Evolutionary conservation across 2,329 filamentous ascomycete species (phyloP).

Genomic region (Hortaea werneckii): DNA sequence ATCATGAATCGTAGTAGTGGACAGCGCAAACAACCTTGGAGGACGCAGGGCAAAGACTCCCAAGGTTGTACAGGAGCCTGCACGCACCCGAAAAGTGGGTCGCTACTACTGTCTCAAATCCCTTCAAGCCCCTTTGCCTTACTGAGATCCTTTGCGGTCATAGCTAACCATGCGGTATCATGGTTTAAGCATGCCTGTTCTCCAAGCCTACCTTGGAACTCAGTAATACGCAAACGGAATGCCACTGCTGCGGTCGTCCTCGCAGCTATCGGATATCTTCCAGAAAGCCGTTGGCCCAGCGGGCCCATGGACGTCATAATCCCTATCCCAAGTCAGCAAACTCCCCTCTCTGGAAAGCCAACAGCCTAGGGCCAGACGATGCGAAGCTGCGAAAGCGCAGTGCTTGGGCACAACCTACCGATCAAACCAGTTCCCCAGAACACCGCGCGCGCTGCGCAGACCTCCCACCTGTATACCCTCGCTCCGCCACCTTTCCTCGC

Average conservation of each 20-base stretch:
- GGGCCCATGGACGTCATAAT: conserved; percentile 58
- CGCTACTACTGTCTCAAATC: too few species aligned
- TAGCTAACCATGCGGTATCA: too few species aligned
- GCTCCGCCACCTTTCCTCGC: conserved; percentile 63
- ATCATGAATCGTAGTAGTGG: too few species aligned
- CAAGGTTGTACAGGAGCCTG: too few species aligned
- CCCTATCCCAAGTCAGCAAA: conserved; percentile 24
- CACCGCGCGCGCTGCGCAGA: conserved; percentile 51
- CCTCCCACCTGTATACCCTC: conserved; percentile 69
- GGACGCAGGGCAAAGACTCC: too few species aligned
- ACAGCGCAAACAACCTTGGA: too few species aligned
- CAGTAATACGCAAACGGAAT: conserved; percentile 13
- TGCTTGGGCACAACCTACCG: conserved; percentile 37
- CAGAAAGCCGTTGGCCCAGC: conserved; percentile 68
- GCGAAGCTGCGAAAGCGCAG: neutral
- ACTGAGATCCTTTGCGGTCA: too few species aligned
- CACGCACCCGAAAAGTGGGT: too few species aligned
- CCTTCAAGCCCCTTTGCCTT: too few species aligned
- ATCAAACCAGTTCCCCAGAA: conserved; percentile 70
- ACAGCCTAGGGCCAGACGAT: too few species aligned
- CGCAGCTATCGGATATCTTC: conserved; percentile 53
- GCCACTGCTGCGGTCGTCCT: conserved; percentile 18
- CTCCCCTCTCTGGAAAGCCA: neutral
- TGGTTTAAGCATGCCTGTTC: too few species aligned
- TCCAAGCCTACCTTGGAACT: neutral